Base-by-base conservation (phyloP, 2,329 filamentous ascomycete genomes). In the Ceratocystis ficicola region DNA sequence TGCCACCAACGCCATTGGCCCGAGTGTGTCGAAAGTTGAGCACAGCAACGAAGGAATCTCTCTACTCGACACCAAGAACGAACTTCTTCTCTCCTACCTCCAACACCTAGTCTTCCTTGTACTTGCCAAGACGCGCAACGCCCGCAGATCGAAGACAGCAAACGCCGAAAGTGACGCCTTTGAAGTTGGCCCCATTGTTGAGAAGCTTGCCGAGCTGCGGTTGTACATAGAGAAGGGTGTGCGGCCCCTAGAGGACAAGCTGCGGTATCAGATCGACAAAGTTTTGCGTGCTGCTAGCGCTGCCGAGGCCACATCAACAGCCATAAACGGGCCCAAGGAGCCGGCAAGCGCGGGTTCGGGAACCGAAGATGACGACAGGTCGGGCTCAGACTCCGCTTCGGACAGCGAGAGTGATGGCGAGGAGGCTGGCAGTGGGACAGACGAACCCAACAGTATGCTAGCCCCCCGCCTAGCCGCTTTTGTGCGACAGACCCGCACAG, bases 241-340 rank as follows among this genome's bases (percentile, higher is more conserved):
- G 2, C 85, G 89, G 17, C 94, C 94, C 0, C 77, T 97, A 17
- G 95, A 99, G 76, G 87, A 88, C 70, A 89, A 92, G 71, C 77
- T 99, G 68, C 93, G 91, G 70, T 99, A 96, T 76, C 92, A 96
- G 74, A 90, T 99, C 72, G 93, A 97, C 75, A 94, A 95, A 73
- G 91, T 96, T 30, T 80, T 99, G 22, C 88, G 90, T 69, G 89
- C 90, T 0, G 91, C 91, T 44, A 89, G 95, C 68, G 87, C 93
- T 70, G 81, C 84, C 3, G 82, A 86, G 69, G 78, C 75, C 71
- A 76, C 72, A 20, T 57, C 44, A 20, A 62, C 64, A n/a, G 63
- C 46, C 8, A 20, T 67, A 12, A 65, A 63, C 36, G 66, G 66
- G 3, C 3, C 72, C 15, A 59, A 63, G 41, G 65, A 62, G 20